These are phyloP conservation scores for Nemophila menziesii DNA, from an alignment of 257 asterid species.

Conservation along the genomic window DNA sequence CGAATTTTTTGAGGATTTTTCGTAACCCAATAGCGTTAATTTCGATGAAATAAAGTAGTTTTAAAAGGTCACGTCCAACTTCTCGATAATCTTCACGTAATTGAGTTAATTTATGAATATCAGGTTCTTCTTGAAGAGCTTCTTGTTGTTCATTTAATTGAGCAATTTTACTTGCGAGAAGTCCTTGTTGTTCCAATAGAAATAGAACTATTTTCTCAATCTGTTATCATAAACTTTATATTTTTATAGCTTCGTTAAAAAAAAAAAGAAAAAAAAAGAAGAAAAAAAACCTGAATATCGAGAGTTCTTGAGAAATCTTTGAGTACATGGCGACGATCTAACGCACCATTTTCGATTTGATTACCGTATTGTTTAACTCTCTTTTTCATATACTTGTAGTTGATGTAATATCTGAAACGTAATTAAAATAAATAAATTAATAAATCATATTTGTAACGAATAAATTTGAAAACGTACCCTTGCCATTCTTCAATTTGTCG, in stretches of 20 bases:
- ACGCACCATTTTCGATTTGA: conserved; percentile 59
- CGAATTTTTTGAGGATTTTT: conserved; percentile 92
- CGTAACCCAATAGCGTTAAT: conserved; percentile 85
- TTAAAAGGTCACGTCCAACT: conserved; percentile 76
- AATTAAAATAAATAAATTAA: conserved; percentile 12
- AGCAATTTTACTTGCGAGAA: conserved; percentile 61
- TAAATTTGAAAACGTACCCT: conserved; percentile 27
- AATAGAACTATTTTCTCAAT: conserved; percentile 88
- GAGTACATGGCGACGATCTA: conserved; percentile 66
- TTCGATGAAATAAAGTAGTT: conserved; percentile 83
- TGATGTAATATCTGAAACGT: conserved; percentile 76
- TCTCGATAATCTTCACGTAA: conserved; percentile 77
- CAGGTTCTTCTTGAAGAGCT: conserved; percentile 69
- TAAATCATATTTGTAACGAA: no score
- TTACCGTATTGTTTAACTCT: conserved; percentile 63
- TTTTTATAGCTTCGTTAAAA: no score
- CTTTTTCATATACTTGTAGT: conserved; percentile 94
- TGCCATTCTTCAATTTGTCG: conserved; percentile 88
- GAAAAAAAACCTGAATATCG: conserved; percentile 60
- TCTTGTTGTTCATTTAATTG: conserved; percentile 58
- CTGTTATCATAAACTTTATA: conserved; percentile 29
- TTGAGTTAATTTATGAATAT: conserved; percentile 58
- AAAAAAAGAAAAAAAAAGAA: background rate
- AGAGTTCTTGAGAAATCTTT: conserved; percentile 90
- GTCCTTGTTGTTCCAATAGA: conserved; percentile 90